These are phyloP conservation scores for Hypoxylon rickii DNA, from an alignment of 495 filamentous ascomycete species.

Conservation along the genomic window DNA sequence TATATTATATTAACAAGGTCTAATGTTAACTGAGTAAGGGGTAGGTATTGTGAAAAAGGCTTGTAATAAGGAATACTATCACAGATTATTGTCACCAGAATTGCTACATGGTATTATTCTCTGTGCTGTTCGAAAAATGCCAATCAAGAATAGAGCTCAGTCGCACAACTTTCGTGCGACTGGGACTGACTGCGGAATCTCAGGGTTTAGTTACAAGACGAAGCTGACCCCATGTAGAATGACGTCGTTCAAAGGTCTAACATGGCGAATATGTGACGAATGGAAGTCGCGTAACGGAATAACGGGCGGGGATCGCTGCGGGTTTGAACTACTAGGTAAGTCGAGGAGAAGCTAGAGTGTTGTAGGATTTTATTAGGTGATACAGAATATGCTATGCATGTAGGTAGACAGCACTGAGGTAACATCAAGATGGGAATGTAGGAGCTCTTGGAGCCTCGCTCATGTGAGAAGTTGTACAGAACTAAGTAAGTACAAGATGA, in stretches of 20 bases:
- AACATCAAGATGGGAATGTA: conserved; percentile 43
- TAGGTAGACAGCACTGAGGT: not conserved
- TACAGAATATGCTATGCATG: not conserved
- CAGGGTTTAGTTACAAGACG: conserved; percentile 9
- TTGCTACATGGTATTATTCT: too few relatives aligned
- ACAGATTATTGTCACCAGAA: too few relatives aligned
- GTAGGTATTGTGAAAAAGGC: too few relatives aligned
- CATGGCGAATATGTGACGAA: conserved; percentile 14
- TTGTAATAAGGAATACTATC: too few relatives aligned
- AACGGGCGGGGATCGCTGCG: conserved; percentile 14
- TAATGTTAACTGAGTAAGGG: too few relatives aligned
- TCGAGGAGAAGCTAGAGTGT: too few relatives aligned
- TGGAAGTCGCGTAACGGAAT: conserved; percentile 1
- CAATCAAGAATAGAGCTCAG: conserved; percentile 8
- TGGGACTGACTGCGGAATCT: too few relatives aligned
- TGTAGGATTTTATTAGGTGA: too few relatives aligned
- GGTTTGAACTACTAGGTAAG: too few relatives aligned
- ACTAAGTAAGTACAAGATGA: conserved; percentile 42
- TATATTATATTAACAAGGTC: conserved; percentile 11
- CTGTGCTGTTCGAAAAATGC: too few relatives aligned
- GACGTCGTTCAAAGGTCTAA: conserved; percentile 24
- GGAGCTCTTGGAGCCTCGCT: conserved; percentile 60
- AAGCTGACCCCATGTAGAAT: conserved; percentile 6
- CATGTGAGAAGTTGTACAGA: conserved; percentile 43
- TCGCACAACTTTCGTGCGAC: too few relatives aligned